phyloP scores from a whole-genome alignment of 306 rosid genomes.

The Quercus alba region DNA sequence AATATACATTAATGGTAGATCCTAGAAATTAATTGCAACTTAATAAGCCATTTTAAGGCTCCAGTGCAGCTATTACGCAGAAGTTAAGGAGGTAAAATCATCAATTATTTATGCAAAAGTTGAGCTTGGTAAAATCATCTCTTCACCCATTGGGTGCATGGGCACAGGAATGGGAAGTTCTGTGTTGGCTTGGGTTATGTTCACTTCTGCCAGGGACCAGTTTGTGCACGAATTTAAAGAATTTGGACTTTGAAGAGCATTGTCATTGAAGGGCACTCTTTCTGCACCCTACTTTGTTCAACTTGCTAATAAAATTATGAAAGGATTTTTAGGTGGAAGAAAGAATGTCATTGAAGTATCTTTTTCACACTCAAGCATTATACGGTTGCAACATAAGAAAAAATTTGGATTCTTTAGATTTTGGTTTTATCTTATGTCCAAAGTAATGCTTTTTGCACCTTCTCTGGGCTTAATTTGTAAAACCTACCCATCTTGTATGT shows the following conservation, averaged over 20 bases:
- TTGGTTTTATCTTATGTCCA: not conserved
- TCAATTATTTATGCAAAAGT: too few species aligned
- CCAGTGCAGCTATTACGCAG: too few species aligned
- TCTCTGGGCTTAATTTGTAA: not conserved
- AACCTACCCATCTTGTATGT: not conserved
- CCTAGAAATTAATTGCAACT: too few species aligned
- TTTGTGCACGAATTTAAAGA: not conserved
- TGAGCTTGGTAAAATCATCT: not conserved
- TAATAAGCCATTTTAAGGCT: too few species aligned
- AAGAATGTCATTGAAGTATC: not conserved
- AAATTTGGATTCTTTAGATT: not conserved
- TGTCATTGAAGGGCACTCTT: not conserved
- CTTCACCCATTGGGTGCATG: not conserved
- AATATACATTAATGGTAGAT: too few species aligned
- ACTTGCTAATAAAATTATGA: not conserved
- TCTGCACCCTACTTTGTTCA: not conserved
- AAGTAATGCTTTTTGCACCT: not conserved
- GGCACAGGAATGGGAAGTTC: not conserved
- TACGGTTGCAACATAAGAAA: too few species aligned
- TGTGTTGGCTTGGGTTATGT: not conserved
- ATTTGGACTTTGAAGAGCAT: not conserved
- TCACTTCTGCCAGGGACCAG: not conserved
- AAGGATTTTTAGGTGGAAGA: not conserved
- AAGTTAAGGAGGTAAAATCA: too few species aligned
- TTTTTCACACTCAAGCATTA: too few species aligned